Conservation (phyloP, 1,284 basidiomycete genomes). For the Pterulicium gracile region DNA sequence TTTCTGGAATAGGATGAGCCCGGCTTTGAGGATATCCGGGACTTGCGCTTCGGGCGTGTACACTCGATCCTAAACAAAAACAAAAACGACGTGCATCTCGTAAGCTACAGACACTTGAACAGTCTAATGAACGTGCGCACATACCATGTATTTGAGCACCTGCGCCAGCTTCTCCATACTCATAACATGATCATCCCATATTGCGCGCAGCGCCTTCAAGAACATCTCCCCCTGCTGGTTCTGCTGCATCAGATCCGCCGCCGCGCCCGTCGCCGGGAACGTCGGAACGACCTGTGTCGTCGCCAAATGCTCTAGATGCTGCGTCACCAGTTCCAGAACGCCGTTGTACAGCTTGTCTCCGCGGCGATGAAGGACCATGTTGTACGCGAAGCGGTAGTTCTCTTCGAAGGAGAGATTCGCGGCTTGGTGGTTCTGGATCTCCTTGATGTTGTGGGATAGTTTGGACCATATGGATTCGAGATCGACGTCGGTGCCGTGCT, state of each 20-base stretch:
- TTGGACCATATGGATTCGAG: slow-evolving; percentile 67
- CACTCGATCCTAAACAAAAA: slow-evolving; percentile 66
- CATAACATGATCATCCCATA: slow-evolving; percentile 92
- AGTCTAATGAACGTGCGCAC: no score
- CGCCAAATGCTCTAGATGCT: slow-evolving; percentile 80
- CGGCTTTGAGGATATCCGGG: slow-evolving; percentile 76
- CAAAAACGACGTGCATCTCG: no score
- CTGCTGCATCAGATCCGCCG: slow-evolving; percentile 46
- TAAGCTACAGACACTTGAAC: no score
- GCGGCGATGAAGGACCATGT: slow-evolving; percentile 83
- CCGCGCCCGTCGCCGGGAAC: slow-evolving; percentile 56
- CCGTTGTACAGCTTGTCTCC: slow-evolving; percentile 88
- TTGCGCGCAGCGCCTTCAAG: slow-evolving; percentile 72
- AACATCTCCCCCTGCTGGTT: slow-evolving; percentile 78
- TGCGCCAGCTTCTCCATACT: slow-evolving; percentile 88
- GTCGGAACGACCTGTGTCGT: slow-evolving; percentile 70
- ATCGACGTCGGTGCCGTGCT: slow-evolving; percentile 63
- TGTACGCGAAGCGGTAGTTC: slow-evolving; percentile 91
- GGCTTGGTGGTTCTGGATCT: slow-evolving; percentile 95
- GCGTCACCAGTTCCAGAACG: slow-evolving; percentile 67
- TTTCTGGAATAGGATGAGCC: slow-evolving; percentile 76
- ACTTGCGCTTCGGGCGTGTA: slow-evolving; percentile 66
- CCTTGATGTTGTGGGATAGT: slow-evolving; percentile 76
- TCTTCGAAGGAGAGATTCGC: slow-evolving; percentile 93
- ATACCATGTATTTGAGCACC: slow-evolving; percentile 93